Percentiles rank a stretch among this genome's conserved stretches.
These are phyloP conservation scores for Apocynum venetum DNA, from an alignment of 257 asterid species.

Conservation along the genomic window DNA sequence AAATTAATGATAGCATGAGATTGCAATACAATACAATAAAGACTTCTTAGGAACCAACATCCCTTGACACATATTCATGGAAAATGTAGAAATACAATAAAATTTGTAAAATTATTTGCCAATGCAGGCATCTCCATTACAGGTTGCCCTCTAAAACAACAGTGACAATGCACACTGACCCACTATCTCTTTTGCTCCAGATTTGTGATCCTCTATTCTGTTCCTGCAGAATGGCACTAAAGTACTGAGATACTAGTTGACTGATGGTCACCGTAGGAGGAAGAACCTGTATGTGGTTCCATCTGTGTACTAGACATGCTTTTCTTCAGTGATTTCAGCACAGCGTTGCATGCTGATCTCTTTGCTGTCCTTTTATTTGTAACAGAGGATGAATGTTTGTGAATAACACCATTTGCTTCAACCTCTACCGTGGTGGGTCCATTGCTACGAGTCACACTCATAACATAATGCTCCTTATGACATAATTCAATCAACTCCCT, in stretches of 20 bases:
- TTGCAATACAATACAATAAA: neutral
- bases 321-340: slow-evolving; percentile 40
- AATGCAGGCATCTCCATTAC: neutral
- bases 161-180: neutral
- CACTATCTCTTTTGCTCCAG: neutral
- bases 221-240: neutral
- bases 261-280: too few relatives aligned
- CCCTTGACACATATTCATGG: neutral
- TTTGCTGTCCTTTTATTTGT: slow-evolving; percentile 36
- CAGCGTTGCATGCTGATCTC: slow-evolving; percentile 46
- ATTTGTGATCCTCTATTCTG: neutral
- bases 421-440: slow-evolving; percentile 50
- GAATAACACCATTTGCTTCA: slow-evolving; percentile 46
- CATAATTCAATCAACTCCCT: slow-evolving; percentile 63
- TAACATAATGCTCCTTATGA: slow-evolving; percentile 33
- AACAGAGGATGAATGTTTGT: slow-evolving; percentile 27
- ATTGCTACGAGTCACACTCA: slow-evolving; percentile 17
- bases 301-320: neutral
- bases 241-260: neutral
- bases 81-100: neutral
- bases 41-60: neutral
- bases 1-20: neutral
- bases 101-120: neutral
- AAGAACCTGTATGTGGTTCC: too few relatives aligned
- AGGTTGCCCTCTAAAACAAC: neutral